Percentiles rank a stretch among this genome's conserved stretches.
Evolutionary conservation across 2,329 filamentous ascomycete genomes (phyloP).

Genomic region (Xylaria sp.): DNA sequence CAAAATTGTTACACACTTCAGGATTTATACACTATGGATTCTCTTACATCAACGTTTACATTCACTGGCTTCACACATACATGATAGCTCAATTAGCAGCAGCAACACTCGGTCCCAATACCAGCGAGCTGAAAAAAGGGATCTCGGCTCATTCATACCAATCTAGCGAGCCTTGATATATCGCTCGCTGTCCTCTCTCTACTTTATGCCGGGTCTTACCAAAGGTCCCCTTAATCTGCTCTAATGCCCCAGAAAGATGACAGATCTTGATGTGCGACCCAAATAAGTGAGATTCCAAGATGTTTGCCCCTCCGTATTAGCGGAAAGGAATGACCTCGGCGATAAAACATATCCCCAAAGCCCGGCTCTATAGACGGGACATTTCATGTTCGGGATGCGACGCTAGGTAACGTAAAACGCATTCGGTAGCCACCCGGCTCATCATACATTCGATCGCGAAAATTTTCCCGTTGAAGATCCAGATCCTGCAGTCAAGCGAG

Average conservation of each 20-base stretch:
- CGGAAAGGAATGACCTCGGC: constrained; percentile 6
- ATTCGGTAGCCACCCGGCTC: constrained; percentile 30
- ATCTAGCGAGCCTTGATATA: background rate
- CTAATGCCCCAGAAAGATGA: background rate
- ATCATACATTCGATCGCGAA: constrained; percentile 40
- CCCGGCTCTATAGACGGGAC: constrained; percentile 6
- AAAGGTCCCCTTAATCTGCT: constrained; percentile 8
- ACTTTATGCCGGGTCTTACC: background rate
- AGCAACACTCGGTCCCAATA: background rate
- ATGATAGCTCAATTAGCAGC: background rate
- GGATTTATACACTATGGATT: background rate
- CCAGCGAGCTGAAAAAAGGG: background rate
- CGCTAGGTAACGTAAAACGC: constrained; percentile 12
- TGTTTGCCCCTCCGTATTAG: background rate
- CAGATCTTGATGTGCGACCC: constrained; percentile 23
- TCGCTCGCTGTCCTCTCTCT: background rate
- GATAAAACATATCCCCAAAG: constrained; percentile 7
- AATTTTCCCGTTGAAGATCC: constrained; percentile 43
- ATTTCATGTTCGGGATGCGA: background rate
- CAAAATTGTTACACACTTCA: background rate
- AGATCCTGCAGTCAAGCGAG: constrained; percentile 46
- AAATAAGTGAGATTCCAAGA: constrained; percentile 26
- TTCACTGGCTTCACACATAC: background rate
- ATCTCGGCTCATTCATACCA: background rate
- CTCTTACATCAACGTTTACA: background rate